Percentiles rank a stretch among this genome's conserved stretches.
Conservation (phyloP, 768 basidiomycete species). For the Saitozyma podzolica region DNA sequence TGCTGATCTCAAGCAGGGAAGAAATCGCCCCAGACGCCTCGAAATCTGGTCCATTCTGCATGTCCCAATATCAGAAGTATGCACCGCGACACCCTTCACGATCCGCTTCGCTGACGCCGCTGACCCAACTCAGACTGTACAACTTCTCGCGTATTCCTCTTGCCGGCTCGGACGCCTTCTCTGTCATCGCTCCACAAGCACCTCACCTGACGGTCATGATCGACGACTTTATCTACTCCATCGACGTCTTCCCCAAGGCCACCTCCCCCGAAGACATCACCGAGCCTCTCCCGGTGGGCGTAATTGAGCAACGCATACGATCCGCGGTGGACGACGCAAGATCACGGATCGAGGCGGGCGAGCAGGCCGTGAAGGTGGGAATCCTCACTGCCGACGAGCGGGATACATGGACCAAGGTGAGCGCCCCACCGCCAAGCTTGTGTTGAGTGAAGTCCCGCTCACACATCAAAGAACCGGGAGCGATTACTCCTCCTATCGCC, state of each 20-base stretch:
- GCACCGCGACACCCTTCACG: slow-evolving; percentile 7
- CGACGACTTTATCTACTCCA: slow-evolving; percentile 74
- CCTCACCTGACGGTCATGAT: slow-evolving; percentile 68
- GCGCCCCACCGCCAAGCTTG: slow-evolving; percentile 29
- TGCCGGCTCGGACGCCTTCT: slow-evolving; percentile 64
- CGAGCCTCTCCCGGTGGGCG: slow-evolving; percentile 51
- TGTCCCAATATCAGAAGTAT: slow-evolving; percentile 55
- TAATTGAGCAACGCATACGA: slow-evolving; percentile 58
- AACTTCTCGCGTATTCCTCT: slow-evolving; percentile 75
- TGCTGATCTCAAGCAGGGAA: slow-evolving; percentile 57
- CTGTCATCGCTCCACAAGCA: slow-evolving; percentile 57
- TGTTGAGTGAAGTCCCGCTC: not conserved
- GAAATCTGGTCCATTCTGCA: slow-evolving; percentile 63
- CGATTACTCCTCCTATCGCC: slow-evolving; percentile 69
- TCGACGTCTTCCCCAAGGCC: slow-evolving; percentile 61
- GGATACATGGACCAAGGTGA: slow-evolving; percentile 76
- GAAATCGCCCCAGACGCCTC: slow-evolving; percentile 70
- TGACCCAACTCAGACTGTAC: slow-evolving; percentile 57
- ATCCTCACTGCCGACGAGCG: slow-evolving; percentile 76
- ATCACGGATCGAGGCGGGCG: slow-evolving; percentile 58
- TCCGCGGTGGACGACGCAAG: slow-evolving; percentile 63
- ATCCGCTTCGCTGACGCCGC: not conserved
- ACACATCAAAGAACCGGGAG: slow-evolving; percentile 64
- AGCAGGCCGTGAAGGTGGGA: slow-evolving; percentile 65
- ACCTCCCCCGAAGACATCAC: slow-evolving; percentile 48